Base-by-base conservation (phyloP, 2,329 filamentous ascomycete species). In the Cladophialophora exuberans region DNA sequence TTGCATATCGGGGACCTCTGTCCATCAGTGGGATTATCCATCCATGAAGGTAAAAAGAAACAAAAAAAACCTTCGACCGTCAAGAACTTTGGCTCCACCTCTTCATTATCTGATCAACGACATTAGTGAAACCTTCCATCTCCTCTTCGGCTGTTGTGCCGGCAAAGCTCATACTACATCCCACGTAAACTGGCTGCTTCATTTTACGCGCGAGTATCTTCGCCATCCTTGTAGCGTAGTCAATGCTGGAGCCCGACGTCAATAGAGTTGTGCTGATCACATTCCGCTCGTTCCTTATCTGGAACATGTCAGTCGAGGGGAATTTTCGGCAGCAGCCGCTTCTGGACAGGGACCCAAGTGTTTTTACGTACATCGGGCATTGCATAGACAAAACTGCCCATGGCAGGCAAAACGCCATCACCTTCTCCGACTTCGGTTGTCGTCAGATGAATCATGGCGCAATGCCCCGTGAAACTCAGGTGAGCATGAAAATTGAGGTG, bases 361-460 rank as follows among this genome's bases (percentile, higher is more conserved):
- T 3, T 4, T 70, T 44, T 45, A 69, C 77, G 65, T 76, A 96
- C 94, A 74, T 96, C 88, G 13, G 94, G 93, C 70, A 99, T 83
- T 2, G 92, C 89, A 69, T 96, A 97, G 41, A 97, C 89, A 68
- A 97, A 93, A 45, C 90, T 96, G 2, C 94, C 93, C 72, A 97
- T 80, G 45, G 81, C 76, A 35, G 81, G 74, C 26, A 69, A 65
- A 46, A 66, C 65, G 9, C 66, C 66, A 1, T 66, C 64, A 17
- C 69, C 70, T 36, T 76, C 71, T 2, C 71, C 81, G 1, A 76
- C 66, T 2, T 76, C 73, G 6, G 79, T 80, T 0, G 79, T 83
- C 1, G 80, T 78, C 39, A 86, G 71, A 67, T 85, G 84, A 9
- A 85, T 72, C 38, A 83, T 74, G 9, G 79, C 67, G 43, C 78